Base-by-base conservation (phyloP, 2,329 filamentous ascomycete species). In the Cryphonectria naterciae region DNA sequence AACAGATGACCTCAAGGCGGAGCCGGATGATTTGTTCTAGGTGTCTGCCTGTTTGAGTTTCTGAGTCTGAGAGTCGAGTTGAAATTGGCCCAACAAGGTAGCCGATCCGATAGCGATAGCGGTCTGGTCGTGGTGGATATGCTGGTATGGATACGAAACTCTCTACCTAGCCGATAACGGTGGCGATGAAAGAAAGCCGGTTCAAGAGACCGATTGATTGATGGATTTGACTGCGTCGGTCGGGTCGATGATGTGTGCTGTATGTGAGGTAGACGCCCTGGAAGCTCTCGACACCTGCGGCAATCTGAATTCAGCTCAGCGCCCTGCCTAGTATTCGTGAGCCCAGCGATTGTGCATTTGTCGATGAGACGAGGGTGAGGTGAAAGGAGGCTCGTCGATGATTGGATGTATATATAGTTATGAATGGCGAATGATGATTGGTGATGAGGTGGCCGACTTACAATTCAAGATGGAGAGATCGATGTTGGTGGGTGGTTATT, bases 1-100 rank as follows among this genome's bases (percentile, higher is more conserved):
- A 43, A 67, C 52, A 25, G 49, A 32, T 65, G 39, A 58, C 32
- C 37, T 43, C 37, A 58, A n/a, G 54, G 65, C 65, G 65, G 65
- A 41, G 65, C 52, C 65, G n/a, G 15, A 35, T 43, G 52, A 7
- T 19, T 6, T 58, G 65, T 43, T 56, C 35, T 67, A 13, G 46
- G 19, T 32, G 39, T 43, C 41, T n/a, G 37, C 37, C 60, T 62
- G 60, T 62, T 32, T 62, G 35, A 39, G 19, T 41, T 41, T 49
- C 22, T n/a, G 46, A 49, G 46, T 10, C 32, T 49, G 8, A 49
- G 46, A n/a, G 22, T 49, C 10, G 46, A 49, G 46, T 49, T 49
- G 43, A 35, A 37, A 25, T 17, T 39, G 58, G 19, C 58, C 37
- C 61, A n/a, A 64, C 28, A 28, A 28, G 52, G 52, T 13, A 52